Evolutionary conservation across 2,329 filamentous ascomycete species (phyloP), one percentile per base, ranked within the genome.

Genomic region (Calonectria montana): DNA sequence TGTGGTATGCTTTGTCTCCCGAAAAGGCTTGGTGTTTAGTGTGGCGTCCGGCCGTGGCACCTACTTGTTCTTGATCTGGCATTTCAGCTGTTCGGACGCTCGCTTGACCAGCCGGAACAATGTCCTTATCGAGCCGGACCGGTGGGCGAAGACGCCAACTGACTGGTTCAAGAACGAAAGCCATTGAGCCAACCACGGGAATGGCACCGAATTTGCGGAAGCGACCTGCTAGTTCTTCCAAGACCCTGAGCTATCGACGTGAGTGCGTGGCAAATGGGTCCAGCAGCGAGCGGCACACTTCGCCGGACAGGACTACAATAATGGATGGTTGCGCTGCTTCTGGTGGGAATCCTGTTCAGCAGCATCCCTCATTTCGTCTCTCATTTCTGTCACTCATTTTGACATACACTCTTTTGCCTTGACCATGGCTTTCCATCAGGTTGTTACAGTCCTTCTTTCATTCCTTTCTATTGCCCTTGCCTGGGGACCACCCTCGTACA

Each of bases 401-500:
- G 23, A 31, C 21, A 43, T 5, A 37, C 12, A 35, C 18, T 25
- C 18, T 9, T 64, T 57, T 41, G 41, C 37, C 13, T 53, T 53
- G n/a, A 72, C 59, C 55, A 82, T 82, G 80, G 69, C 76, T 21
- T 73, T 69, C 62, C 27, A 64, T n/a, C 69, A 70, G 61, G 66
- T 77, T 12, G 8, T 82, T 29, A 57, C 80, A 13, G 63, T 80
- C 39, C 62, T 84, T 29, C 73, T 82, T 39, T 79, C 80, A 31
- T 72, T 84, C 25, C 70, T 80, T 25, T 75, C 80, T 25, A 59
- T 83, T 13, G 82, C 78, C n/a, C 73, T 78, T 0, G 87, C 87
- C 48, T 81, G 77, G 72, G 74, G 80, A 3, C 77, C 84, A 0
- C 86, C 87, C 2, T 31, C 59, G 25, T 87, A 88, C 74, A 71